A percentile compares a stretch with the other conserved stretches of the same genome.
Evolutionary conservation across 2,329 filamentous ascomycete species (phyloP).

Genomic region (Dactylellina haptotyla): DNA sequence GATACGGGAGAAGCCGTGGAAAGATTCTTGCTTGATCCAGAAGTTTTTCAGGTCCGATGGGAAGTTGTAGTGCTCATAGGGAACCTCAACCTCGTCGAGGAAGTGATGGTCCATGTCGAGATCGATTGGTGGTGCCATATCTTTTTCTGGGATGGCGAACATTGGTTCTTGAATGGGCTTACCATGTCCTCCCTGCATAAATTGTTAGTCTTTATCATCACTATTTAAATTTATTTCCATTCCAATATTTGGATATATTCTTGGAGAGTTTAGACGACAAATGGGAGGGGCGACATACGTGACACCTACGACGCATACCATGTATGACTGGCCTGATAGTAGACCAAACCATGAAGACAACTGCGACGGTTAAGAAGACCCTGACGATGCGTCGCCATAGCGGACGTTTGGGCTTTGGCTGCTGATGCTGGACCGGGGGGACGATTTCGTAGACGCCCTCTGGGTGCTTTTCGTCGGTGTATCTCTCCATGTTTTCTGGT

Average conservation of each 20-base stretch:
- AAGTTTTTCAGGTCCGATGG: slow-evolving; percentile 23
- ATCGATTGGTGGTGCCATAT: slow-evolving; percentile 8
- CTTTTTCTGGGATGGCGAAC: neutral
- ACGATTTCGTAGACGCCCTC: slow-evolving; percentile 31
- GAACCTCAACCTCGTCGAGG: neutral
- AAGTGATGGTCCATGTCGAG: slow-evolving; percentile 1
- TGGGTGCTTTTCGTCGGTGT: slow-evolving; percentile 45
- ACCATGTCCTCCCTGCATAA: neutral
- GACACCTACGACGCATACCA: slow-evolving; percentile 13
- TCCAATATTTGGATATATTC: neutral
- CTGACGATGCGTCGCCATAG: slow-evolving; percentile 36
- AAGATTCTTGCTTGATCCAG: slow-evolving; percentile 37
- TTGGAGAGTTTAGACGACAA: neutral
- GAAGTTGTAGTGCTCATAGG: slow-evolving; percentile 37
- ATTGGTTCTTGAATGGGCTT: neutral
- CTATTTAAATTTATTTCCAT: neutral
- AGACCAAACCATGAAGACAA: slow-evolving; percentile 26
- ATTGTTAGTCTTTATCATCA: neutral
- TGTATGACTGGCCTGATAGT: slow-evolving; percentile 26
- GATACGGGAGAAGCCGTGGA: slow-evolving; percentile 23
- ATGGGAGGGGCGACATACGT: slow-evolving; percentile 23
- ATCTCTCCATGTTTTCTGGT: slow-evolving; percentile 44
- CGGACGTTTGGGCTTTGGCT: slow-evolving; percentile 41
- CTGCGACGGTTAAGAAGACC: slow-evolving; percentile 14
- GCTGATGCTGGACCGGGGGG: slow-evolving; percentile 18